Percentiles rank a stretch among this genome's conserved stretches.
These are phyloP conservation scores for Globisporangium cystogenes DNA, from an alignment of 352 stramenopile species.

Conservation along the genomic window DNA sequence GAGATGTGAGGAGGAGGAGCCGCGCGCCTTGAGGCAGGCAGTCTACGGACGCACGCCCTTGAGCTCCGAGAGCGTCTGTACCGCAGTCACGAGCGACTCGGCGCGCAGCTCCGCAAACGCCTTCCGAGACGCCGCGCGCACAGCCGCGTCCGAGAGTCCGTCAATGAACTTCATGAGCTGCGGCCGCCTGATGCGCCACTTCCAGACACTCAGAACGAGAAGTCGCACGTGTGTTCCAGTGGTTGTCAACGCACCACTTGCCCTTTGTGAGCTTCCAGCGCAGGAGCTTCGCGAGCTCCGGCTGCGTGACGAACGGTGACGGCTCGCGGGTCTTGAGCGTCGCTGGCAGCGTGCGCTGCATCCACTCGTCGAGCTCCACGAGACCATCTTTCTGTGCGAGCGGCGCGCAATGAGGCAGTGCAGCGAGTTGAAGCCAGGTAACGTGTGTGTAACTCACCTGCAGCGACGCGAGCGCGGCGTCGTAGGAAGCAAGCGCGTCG, in stretches of 20 bases:
- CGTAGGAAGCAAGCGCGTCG: slow-evolving; percentile 33
- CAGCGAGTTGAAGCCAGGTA: not conserved
- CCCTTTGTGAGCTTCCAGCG: slow-evolving; percentile 84
- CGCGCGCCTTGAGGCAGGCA: too few relatives aligned
- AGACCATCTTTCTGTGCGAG: slow-evolving; percentile 50
- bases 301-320: slow-evolving; percentile 38
- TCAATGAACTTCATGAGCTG: slow-evolving; percentile 73
- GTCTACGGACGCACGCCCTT: slow-evolving; percentile 47
- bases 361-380: slow-evolving; percentile 53
- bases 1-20: too few relatives aligned
- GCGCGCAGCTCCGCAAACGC: slow-evolving; percentile 28
- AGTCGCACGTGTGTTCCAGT: too few relatives aligned
- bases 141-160: slow-evolving; percentile 30
- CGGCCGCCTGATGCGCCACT: slow-evolving; percentile 68
- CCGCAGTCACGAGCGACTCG: slow-evolving; percentile 27
- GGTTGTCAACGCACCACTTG: slow-evolving; percentile 75
- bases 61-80: slow-evolving; percentile 43
- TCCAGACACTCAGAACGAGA: too few relatives aligned
- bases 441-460: too few relatives aligned
- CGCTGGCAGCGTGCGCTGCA: slow-evolving; percentile 30
- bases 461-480: slow-evolving; percentile 25
- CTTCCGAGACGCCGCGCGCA: slow-evolving; percentile 37
- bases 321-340: slow-evolving; percentile 44
- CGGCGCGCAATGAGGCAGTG: not conserved
- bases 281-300: slow-evolving; percentile 61